Conservation (phyloP, 495 filamentous ascomycete species). For the Cairneyella variabilis region DNA sequence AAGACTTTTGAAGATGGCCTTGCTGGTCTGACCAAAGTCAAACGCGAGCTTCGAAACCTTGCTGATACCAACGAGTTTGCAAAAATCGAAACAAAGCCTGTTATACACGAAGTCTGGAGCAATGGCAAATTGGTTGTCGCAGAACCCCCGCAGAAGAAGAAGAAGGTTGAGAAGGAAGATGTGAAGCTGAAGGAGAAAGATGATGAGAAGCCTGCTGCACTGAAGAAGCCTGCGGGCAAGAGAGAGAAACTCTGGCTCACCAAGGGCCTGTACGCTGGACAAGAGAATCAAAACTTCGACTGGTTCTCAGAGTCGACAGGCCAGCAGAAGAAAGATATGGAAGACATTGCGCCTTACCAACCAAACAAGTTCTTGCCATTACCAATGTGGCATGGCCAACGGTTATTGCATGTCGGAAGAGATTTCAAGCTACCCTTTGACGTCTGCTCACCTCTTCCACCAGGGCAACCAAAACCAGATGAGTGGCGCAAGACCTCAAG, state of each 20-base stretch:
- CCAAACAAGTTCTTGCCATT: constrained; percentile 48
- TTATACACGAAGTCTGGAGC: constrained; percentile 46
- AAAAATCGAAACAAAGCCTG: constrained; percentile 46
- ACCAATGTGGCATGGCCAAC: constrained; percentile 60
- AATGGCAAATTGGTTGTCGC: constrained; percentile 45
- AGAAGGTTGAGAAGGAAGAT: constrained; percentile 33
- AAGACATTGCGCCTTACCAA: constrained; percentile 39
- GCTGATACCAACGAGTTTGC: constrained; percentile 52
- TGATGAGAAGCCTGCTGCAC: constrained; percentile 35
- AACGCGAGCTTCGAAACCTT: constrained; percentile 40
- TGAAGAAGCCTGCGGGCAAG: constrained; percentile 29
- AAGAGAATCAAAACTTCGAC: constrained; percentile 58
- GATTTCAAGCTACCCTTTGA: constrained; percentile 89
- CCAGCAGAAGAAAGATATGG: constrained; percentile 56
- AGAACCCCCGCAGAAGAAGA: constrained; percentile 40
- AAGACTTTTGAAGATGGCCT: constrained; percentile 38
- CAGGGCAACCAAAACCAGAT: constrained; percentile 82
- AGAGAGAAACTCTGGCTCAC: constrained; percentile 68
- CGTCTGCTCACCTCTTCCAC: constrained; percentile 79
- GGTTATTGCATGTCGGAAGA: constrained; percentile 39
- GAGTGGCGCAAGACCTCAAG: constrained; percentile 87
- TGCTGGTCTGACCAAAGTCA: constrained; percentile 12
- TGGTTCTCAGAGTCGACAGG: constrained; percentile 52
- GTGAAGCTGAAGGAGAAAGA: constrained; percentile 32
- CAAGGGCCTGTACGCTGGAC: constrained; percentile 87